phyloP scores from a whole-genome alignment of 257 asterid species.

The Solanum boliviense region DNA sequence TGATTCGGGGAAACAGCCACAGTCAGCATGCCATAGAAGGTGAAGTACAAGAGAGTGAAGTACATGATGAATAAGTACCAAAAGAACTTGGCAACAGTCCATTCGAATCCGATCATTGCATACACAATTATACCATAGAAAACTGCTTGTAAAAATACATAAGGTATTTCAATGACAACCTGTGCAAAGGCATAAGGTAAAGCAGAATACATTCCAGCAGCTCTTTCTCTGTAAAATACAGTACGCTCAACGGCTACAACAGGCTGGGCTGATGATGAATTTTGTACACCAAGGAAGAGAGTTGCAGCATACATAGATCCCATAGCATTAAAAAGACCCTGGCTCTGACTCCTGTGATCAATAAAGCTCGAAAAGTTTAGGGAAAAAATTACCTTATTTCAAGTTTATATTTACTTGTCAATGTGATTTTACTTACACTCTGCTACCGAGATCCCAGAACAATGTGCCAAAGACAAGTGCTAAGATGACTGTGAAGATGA shows the following conservation, averaged over 20 bases:
- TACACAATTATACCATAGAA: too few relatives aligned
- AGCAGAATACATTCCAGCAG: conserved; percentile 53
- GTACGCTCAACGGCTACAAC: conserved; percentile 34
- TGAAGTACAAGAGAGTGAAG: conserved; percentile 11
- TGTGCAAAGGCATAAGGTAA: conserved; percentile 43
- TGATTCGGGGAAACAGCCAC: conserved; percentile 33
- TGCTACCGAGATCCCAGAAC: conserved; percentile 53
- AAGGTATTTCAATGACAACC: too few relatives aligned
- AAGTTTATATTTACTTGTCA: background rate
- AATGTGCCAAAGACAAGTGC: conserved; percentile 36
- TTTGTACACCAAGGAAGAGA: conserved; percentile 6
- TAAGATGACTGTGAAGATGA: conserved; percentile 20
- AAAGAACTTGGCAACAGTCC: too few relatives aligned
- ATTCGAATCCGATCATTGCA: too few relatives aligned
- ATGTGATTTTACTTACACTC: conserved; percentile 16
- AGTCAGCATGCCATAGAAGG: conserved; percentile 48
- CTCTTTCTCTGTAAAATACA: conserved; percentile 44
- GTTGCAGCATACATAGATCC: conserved; percentile 8
- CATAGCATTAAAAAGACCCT: background rate
- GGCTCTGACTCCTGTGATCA: background rate
- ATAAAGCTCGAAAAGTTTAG: conserved; percentile 25
- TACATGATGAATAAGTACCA: too few relatives aligned
- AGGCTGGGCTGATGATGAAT: conserved; percentile 20
- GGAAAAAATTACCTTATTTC: background rate
- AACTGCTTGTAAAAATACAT: too few relatives aligned